Evolutionary conservation across 495 filamentous ascomycete species (phyloP).

Genomic region (Aspergillus bridgeri): DNA sequence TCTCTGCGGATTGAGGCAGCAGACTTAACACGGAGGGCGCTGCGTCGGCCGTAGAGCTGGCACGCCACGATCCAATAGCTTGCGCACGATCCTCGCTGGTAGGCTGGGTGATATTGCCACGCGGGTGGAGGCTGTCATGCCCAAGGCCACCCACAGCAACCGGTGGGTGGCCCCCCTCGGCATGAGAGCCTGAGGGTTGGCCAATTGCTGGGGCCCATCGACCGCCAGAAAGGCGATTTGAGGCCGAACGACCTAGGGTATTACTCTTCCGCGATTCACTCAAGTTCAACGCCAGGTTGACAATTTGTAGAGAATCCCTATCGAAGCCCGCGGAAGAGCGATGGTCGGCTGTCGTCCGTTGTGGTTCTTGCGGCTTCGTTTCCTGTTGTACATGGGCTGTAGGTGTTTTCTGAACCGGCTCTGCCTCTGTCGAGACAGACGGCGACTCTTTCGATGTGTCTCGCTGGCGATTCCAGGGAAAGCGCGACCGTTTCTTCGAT

Average conservation of each 20-base stretch:
- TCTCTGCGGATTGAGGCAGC: slow-evolving; percentile 29
- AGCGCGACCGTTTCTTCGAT: slow-evolving; percentile 40
- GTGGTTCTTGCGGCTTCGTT: slow-evolving; percentile 9
- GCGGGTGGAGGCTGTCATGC: slow-evolving; percentile 13
- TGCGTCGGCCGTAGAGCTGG: background rate
- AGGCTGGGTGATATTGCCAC: slow-evolving; percentile 19
- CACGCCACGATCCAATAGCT: background rate
- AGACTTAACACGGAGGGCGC: slow-evolving; percentile 29
- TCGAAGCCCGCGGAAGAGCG: slow-evolving; percentile 46
- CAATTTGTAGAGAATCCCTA: slow-evolving; percentile 78
- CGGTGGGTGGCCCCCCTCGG: slow-evolving; percentile 19
- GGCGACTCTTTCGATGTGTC: slow-evolving; percentile 22
- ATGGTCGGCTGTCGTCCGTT: slow-evolving; percentile 8
- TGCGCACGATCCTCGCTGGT: slow-evolving; percentile 13
- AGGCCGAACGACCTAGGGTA: slow-evolving; percentile 24
- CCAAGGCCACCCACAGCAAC: slow-evolving; percentile 14
- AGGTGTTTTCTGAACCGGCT: background rate
- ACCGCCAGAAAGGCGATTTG: slow-evolving; percentile 37
- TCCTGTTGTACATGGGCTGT: slow-evolving; percentile 4
- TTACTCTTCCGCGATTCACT: slow-evolving; percentile 74
- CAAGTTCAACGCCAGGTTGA: slow-evolving; percentile 83
- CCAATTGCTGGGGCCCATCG: slow-evolving; percentile 51
- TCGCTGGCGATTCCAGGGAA: slow-evolving; percentile 38
- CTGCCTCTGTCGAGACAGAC: slow-evolving; percentile 8
- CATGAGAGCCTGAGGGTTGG: slow-evolving; percentile 42